Evolutionary conservation across 192 early-diverging fungal genomes (phyloP), one percentile per base, ranked within the genome.

Genomic region (Mortierella antarctica): DNA sequence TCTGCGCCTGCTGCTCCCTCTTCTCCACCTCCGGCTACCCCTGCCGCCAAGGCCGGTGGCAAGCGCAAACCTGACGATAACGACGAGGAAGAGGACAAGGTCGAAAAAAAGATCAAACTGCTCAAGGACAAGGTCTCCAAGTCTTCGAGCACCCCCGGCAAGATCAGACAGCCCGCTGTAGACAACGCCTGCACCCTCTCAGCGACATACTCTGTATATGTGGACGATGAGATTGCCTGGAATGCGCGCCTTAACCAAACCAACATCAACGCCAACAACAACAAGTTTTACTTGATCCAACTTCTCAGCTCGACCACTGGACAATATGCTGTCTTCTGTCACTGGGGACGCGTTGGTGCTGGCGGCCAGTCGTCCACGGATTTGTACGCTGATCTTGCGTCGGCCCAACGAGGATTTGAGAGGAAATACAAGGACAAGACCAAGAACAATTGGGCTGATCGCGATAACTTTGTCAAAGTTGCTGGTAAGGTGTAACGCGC

Each of bases 201-300:
- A 12, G n/a, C 61, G n/a, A 15, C 39, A 1, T 64, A 53, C 49
- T 57, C 76, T 21, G 84, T 85, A 17, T 85, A 75, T 41, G 58
- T 64, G 46, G 73, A 85, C 45, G 23, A 18, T 18, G 61, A 77
- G 17, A 67, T 63, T 51, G 61, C 84, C 12, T 84, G 85, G 90
- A 88, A 93, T 62, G 86, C 83, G 8, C 83, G 91, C 68, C 69
- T 93, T 54, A 93, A 93, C 68, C 90, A 92, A 62, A 93, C 92
- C 20, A 83, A 93, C 48, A 89, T 93, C 57, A 60, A 66, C 15
- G 54, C 31, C 39, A 93, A 93, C 81, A 93, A 89, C 83, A 93
- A 93, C 85, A 93, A 93, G 72, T 93, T 92, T 61, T 93, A 90
- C 73, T 54, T 90, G 57, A 87, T 93, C 62, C 92, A 93, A 71